Evolutionary conservation across 1,139 yeast species (phyloP), one percentile per base, ranked within the genome.

Genomic region (Candida pseudoviswanathii): DNA sequence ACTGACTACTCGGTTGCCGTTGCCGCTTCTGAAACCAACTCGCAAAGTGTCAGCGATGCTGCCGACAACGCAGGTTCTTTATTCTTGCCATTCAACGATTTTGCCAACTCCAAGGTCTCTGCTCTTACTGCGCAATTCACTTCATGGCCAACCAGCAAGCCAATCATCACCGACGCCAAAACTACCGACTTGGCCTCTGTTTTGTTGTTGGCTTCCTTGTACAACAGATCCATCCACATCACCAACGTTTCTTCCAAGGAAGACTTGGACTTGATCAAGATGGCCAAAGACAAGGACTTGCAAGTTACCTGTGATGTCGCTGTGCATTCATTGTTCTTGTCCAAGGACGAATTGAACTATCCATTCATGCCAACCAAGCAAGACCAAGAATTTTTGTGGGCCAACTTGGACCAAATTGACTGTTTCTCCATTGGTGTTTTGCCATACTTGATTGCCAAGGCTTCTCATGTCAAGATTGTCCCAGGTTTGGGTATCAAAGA

Each of bases 141-240:
- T 55, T 73, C 83, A 42, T 92, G 97, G 97, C 97, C 97, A 48
- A 76, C 78, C 48, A 70, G 71, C 63, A 91, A 90, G 75, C 95
- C 96, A 54, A 88, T 94, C 56, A 80, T 92, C 58, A 90, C 97
- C 44, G 97, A 94, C 70, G 97, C 98, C 44, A 85, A 84, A 67
- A 85, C 95, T 29, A 89, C 97, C 42, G 95, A 90, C 63, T 78
- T 94, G 63, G 98, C 99, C 22, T 88, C 97, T 4, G 87, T 92
- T 47, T 75, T 94, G 65, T 80, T 94, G 64, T 77, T 94, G 71
- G 97, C 98, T 47, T 88, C 97, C 39, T 81, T 94, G 64, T 92
- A 89, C 76, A 81, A 76, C 71, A 81, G 96, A 64, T 78, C 92
- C 43, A 87, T 94, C 56, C 99, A 94, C 69, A 85, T 94, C 58